phyloP scores from a whole-genome alignment of 768 basidiomycete genomes.

The Xerocomellus intermedius region DNA sequence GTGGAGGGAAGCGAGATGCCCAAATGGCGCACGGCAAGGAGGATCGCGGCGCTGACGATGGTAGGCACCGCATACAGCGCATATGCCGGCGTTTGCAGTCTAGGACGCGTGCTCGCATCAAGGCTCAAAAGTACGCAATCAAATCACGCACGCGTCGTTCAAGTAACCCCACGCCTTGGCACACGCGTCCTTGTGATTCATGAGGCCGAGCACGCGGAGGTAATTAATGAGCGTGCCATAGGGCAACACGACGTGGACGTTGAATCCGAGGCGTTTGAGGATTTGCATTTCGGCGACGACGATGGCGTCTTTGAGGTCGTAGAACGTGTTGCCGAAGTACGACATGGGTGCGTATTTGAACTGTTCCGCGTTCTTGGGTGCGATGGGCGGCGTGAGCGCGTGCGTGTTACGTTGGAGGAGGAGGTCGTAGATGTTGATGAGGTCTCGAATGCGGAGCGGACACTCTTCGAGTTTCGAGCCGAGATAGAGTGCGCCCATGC shows the following conservation, averaged over 20 bases:
- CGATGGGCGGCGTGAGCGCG: constrained; percentile 31
- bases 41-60: constrained; percentile 86
- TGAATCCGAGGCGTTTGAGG: constrained; percentile 92
- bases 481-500: constrained; percentile 85
- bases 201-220: constrained; percentile 84
- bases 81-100: constrained; percentile 91
- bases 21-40: constrained; percentile 74
- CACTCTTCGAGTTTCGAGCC: constrained; percentile 93
- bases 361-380: constrained; percentile 23
- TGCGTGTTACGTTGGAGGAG: constrained; percentile 75
- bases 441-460: constrained; percentile 86
- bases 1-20: constrained; percentile 69
- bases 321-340: constrained; percentile 86
- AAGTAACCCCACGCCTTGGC: constrained; percentile 89
- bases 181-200: constrained; percentile 66
- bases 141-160: constrained; percentile 84
- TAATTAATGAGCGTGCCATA: constrained; percentile 97
- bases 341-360: constrained; percentile 84
- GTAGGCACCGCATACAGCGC: constrained; percentile 86
- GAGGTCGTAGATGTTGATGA: constrained; percentile 92
- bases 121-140: neutral
- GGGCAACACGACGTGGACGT: constrained; percentile 89
- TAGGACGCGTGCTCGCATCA: constrained; percentile 32
- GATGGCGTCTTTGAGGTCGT: constrained; percentile 91
- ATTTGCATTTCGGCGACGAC: constrained; percentile 98